These are phyloP conservation scores for Oryza rufipogon DNA, from an alignment of 176 grass and related monocot species.

Conservation along the genomic window DNA sequence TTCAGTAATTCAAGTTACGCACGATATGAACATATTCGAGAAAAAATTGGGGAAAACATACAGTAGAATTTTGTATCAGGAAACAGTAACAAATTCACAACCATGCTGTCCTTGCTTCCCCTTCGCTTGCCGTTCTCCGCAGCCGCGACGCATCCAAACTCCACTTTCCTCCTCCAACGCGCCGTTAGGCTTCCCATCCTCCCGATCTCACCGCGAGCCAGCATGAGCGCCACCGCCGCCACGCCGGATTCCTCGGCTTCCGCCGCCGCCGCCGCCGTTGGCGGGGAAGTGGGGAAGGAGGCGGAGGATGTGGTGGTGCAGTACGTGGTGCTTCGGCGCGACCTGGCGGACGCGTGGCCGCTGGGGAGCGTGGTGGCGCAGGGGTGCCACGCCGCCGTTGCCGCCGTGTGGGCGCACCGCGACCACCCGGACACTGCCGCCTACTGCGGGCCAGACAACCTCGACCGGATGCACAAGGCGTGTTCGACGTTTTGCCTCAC, in stretches of 20 bases:
- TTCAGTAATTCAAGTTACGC: too few species aligned
- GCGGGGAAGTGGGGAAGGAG: conserved; percentile 17
- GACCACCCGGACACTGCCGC: conserved; percentile 63
- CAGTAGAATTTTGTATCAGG: neutral
- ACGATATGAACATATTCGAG: too few species aligned
- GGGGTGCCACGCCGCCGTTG: conserved; percentile 84
- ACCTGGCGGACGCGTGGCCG: conserved; percentile 85
- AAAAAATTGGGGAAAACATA: neutral
- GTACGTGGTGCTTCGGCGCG: conserved; percentile 89
- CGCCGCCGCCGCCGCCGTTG: neutral
- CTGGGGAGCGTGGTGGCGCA: conserved; percentile 85
- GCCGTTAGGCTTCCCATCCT: conserved; percentile 12
- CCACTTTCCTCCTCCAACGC: conserved; percentile 28
- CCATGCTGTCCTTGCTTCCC: conserved; percentile 31
- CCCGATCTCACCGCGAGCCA: conserved; percentile 25
- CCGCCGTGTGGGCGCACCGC: conserved; percentile 65
- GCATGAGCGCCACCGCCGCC: conserved; percentile 37
- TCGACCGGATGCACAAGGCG: conserved; percentile 91
- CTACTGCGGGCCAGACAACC: conserved; percentile 61
- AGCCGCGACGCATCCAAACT: conserved; percentile 22
- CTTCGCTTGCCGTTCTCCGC: conserved; percentile 34
- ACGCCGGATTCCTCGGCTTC: neutral
- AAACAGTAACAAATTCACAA: neutral
- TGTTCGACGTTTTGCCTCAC: conserved; percentile 69
- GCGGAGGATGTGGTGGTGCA: conserved; percentile 68